A percentile compares a stretch with the other conserved stretches of the same genome.
Evolutionary conservation across 2,329 filamentous ascomycete species (phyloP).

Genomic region (Thielaviopsis euricoi): DNA sequence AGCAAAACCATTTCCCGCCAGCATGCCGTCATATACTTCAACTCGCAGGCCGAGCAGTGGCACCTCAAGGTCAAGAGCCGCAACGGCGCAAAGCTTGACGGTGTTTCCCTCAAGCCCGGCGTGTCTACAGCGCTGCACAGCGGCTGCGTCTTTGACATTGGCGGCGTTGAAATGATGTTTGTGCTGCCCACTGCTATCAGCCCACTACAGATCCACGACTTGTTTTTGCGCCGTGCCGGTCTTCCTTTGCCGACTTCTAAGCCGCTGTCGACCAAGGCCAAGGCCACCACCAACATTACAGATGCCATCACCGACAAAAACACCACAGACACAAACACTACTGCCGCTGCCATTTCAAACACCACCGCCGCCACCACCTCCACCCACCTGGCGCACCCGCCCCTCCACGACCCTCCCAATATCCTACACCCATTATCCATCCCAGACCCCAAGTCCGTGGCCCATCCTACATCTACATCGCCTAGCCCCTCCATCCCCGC

Average conservation of each 20-base stretch:
- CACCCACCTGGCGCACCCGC: no score
- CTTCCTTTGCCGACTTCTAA: slow-evolving; percentile 21
- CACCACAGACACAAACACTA: no score
- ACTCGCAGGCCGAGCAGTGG: slow-evolving; percentile 56
- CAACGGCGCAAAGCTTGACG: slow-evolving; percentile 79
- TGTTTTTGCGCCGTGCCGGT: slow-evolving; percentile 53
- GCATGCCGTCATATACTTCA: slow-evolving; percentile 60
- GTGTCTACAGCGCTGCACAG: slow-evolving; percentile 53
- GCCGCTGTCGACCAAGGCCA: neutral
- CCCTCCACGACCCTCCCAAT: no score
- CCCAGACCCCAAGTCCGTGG: no score
- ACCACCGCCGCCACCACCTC: no score
- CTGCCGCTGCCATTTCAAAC: no score
- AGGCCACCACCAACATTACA: no score
- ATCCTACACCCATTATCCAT: no score
- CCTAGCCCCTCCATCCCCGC: no score
- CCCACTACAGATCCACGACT: slow-evolving; percentile 49
- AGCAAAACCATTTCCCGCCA: slow-evolving; percentile 67
- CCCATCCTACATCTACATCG: no score
- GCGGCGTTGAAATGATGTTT: slow-evolving; percentile 96
- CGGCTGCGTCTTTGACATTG: slow-evolving; percentile 82
- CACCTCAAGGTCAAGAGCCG: slow-evolving; percentile 75
- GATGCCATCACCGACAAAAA: no score
- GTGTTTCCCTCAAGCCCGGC: slow-evolving; percentile 50
- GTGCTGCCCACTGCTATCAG: slow-evolving; percentile 64